Evolutionary conservation across 306 rosid species (phyloP), one percentile per base, ranked within the genome.

Genomic region (Vigna angularis): DNA sequence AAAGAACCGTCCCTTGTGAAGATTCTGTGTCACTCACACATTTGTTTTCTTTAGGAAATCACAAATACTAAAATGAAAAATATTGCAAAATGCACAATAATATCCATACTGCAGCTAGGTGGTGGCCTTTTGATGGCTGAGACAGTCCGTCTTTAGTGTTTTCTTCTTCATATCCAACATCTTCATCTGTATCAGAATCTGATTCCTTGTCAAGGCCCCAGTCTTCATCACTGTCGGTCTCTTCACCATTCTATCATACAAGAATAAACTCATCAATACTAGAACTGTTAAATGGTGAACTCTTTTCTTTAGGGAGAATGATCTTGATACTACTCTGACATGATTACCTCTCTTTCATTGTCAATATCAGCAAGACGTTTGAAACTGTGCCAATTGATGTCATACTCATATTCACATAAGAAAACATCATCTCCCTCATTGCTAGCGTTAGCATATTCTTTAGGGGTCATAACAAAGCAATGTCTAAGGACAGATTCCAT

Each of bases 361-460:
- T 89, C 91, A 82, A 95, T 82, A 17, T 92, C 96, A 79, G 93
- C 92, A 68, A 92, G 85, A 66, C 96, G 93, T 83, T 92, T 92
- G 88, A 90, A 95, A 83, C 89, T 89, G 83, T 92, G 95, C 97
- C 98, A 95, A 61, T 77, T 92, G 73, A 92, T 79, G 80, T 92
- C 98, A 77, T 95, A 95, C 68, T 95, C 97, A 75, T 95, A 95
- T 84, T 95, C 97, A 9, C 98, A 92, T 36, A 90, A 68, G 82
- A 90, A 94, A 69, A 95, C 73, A 69, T 95, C 98, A 81, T 95
- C 98, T 78, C 98, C 98, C 70, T 84, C 96, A 48, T 86, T 40
- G 66, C 61, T 79, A 65, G 97, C 91, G 74, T 87, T 89, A 48
- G 91, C 85, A 80, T 83, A 95, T 78, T 89, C 98, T 81, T 88